Evolutionary conservation across 2,329 filamentous ascomycete species (phyloP), one percentile per base, ranked within the genome.

Genomic region (Paraconiothyrium brasiliense): DNA sequence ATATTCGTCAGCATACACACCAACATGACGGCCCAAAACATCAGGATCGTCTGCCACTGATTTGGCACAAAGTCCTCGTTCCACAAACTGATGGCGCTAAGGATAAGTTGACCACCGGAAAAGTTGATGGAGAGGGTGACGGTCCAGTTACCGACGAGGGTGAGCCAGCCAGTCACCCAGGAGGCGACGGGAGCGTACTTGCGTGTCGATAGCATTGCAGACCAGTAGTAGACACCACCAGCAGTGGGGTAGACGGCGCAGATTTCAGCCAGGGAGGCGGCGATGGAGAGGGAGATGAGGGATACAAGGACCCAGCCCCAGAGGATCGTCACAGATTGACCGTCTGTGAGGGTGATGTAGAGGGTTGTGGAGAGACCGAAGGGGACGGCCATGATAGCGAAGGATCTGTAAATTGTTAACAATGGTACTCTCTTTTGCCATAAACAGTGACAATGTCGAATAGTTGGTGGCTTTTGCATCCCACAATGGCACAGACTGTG

Each of bases 241-340:
- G 89, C 89, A 10, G 90, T 92, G 10, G 90, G 90, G 71, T 91
- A 92, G 43, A 92, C 88, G 67, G 88, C 90, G 64, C 90, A 92
- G 72, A 93, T 91, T 80, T 93, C 90, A 61, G 88, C 89, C 16
- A 92, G 84, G n/a, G 89, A 91, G 7, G 86, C 81, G 20, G 90
- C 90, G 41, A 93, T 89, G 75, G 88, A 67, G 64, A 91, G 78
- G 64, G 90, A 89, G 75, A 92, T 90, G 56, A 85, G 64, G 8
- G 87, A 90, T 44, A 92, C 89, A 48, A 82, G 79, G 27, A 90
- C 78, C 88, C 90, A 92, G 44, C 90, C 90, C 84, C 87, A 92
- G 66, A 92, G 80, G 44, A 92, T 84, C 27, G 88, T 90, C 16
- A 92, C 89, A 47, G 84, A 84, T 74, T 90, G 87, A 24, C 90